These are phyloP conservation scores for Cyclotella baltica DNA, from an alignment of 108 stramenopile species.

Conservation along the genomic window DNA sequence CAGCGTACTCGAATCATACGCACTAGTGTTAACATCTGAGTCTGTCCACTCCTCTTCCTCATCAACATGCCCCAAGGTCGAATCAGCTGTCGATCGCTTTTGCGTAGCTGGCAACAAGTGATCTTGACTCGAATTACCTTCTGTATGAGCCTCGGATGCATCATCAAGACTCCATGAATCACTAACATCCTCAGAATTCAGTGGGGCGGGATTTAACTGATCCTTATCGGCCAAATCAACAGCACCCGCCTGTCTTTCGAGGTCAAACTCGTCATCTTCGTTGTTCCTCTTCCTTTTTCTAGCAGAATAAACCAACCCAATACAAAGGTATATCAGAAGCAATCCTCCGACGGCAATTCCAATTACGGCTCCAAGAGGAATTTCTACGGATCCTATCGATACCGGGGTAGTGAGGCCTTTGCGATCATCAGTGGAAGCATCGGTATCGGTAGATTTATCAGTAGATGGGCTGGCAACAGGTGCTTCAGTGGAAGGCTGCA, in stretches of 20 bases:
- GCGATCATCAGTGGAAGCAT: not conserved
- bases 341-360: slow-evolving; percentile 55
- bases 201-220: slow-evolving; percentile 23
- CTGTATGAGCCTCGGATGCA: slow-evolving; percentile 24
- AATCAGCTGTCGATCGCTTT: slow-evolving; percentile 13
- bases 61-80: slow-evolving; percentile 16
- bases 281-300: slow-evolving; percentile 3
- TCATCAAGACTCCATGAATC: slow-evolving; percentile 42
- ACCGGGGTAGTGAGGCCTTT: no score
- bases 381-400: no score
- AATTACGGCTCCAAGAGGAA: slow-evolving; percentile 47
- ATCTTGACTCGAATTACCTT: slow-evolving; percentile 30
- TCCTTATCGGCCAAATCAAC: slow-evolving; percentile 10
- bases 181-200: not conserved
- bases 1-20: slow-evolving; percentile 14
- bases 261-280: slow-evolving; percentile 35
- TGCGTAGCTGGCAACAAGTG: slow-evolving; percentile 26
- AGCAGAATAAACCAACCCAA: slow-evolving; percentile 7
- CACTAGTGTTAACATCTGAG: slow-evolving; percentile 18
- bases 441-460: not conserved
- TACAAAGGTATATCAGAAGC: slow-evolving; percentile 35
- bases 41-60: slow-evolving; percentile 38
- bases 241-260: slow-evolving; percentile 27
- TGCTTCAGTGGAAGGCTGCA: slow-evolving; percentile 22
- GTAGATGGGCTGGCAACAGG: slow-evolving; percentile 14